Base-by-base conservation (phyloP, 106 monocot genomes). In the Posidonia australis region DNA sequence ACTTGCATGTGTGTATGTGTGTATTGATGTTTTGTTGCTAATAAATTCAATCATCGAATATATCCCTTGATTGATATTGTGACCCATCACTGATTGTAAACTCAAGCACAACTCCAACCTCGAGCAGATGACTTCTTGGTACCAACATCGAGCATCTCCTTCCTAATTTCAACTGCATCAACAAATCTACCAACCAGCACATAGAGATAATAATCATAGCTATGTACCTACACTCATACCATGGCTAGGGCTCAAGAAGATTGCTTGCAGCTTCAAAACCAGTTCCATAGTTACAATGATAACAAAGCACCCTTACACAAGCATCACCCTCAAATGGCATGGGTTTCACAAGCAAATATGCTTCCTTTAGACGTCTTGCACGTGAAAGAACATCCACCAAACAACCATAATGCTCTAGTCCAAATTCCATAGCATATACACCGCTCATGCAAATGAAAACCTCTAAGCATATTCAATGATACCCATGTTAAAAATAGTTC, bases 361-460 rank as follows among this genome's bases (percentile, higher is more conserved):
- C 86, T 43, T 86, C 77, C 19, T 80, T 32, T 0, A 86, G 26
- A 51, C 68, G 58, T 0, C 82, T 82, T 13, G 27, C 27, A 20
- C 74, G 79, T 42, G 70, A 70, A 25, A 86, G 82, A 60, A 53
- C 67, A 65, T 83, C 86, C 11, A 86, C 77, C 59, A 86, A 47
- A 43, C 82, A 86, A 20, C 77, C 82, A 41, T 65, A 83, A 31
- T 86, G 86, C 44, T 79, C 65, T 11, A 53, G 29, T 18, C 41
- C 31, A 0, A 79, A 67, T 29, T 74, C 64, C 13, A 86, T 21
- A 19, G 52, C 57, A n/a, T 77, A 86, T 5, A 65, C 46, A 60
- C 58, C 59, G 5, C 29, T 43, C 78, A 86, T 74, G 46, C 53
- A 70, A 54, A 25, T 44, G 27, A 82, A 76, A 72, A 82, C 10